These are phyloP conservation scores for Xylaria intraflava DNA, from an alignment of 495 filamentous ascomycete species.

Conservation along the genomic window DNA sequence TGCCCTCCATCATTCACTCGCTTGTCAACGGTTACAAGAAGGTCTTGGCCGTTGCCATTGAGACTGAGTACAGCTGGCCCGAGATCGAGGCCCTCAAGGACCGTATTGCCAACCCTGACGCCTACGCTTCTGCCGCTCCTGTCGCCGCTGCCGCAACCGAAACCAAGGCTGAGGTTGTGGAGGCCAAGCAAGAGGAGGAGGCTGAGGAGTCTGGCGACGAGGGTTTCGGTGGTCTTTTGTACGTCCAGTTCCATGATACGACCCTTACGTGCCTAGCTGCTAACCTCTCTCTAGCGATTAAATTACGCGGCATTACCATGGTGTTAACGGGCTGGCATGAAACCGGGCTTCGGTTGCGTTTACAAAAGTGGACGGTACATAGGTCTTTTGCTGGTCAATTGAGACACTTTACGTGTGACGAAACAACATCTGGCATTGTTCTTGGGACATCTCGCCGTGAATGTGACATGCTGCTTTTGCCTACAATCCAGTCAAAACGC, in stretches of 20 bases:
- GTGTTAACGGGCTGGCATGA: constrained; percentile 30
- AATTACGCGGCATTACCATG: constrained; percentile 26
- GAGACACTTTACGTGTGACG: constrained; percentile 26
- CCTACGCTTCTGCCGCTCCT: constrained; percentile 77
- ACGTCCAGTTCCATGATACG: constrained; percentile 23
- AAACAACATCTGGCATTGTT: background rate
- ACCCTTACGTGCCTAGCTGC: constrained; percentile 8
- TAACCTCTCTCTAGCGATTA: constrained; percentile 36
- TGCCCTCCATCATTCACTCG: constrained; percentile 94
- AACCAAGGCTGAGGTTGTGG: constrained; percentile 43
- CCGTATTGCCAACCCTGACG: constrained; percentile 95
- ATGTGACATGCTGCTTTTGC: constrained; percentile 17
- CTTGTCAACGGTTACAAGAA: constrained; percentile 98
- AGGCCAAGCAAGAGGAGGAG: constrained; percentile 50
- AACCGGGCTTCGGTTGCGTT: constrained; percentile 32
- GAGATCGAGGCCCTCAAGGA: constrained; percentile 97
- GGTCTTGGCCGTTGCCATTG: constrained; percentile 79
- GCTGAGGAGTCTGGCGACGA: constrained; percentile 50
- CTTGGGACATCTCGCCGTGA: constrained; percentile 9
- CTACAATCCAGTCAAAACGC: background rate
- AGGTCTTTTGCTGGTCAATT: constrained; percentile 42
- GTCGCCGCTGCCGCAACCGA: constrained; percentile 49
- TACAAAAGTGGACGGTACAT: constrained; percentile 31
- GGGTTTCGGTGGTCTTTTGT: constrained; percentile 68
- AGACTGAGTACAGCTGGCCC: constrained; percentile 90